Conservation (phyloP, 2,329 filamentous ascomycete genomes). For the Zasmidium citrigriseum region DNA sequence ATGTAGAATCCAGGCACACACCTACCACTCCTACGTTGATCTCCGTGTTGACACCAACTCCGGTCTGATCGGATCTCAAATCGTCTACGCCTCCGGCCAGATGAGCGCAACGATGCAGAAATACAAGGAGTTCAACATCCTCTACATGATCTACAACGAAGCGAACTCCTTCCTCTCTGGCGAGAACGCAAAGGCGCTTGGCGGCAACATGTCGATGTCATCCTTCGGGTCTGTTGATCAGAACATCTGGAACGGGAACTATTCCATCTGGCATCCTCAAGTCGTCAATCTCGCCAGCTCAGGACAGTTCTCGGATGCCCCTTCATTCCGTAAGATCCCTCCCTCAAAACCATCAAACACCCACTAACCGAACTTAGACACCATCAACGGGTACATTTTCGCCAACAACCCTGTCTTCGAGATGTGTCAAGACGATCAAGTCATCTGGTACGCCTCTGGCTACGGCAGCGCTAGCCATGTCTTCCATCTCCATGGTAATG, state of each 20-base stretch:
- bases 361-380: background rate
- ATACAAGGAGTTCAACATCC: slow-evolving; percentile 31
- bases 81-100: slow-evolving; percentile 28
- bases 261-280: slow-evolving; percentile 26
- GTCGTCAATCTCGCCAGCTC: slow-evolving; percentile 21
- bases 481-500: slow-evolving; percentile 34
- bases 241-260: slow-evolving; percentile 19
- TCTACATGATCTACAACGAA: slow-evolving; percentile 30
- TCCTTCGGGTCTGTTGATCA: background rate
- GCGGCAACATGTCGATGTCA: background rate
- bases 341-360: background rate
- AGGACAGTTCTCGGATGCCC: slow-evolving; percentile 15
- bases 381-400: slow-evolving; percentile 33
- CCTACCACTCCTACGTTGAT: slow-evolving; percentile 33
- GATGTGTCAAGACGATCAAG: slow-evolving; percentile 32
- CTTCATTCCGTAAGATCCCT: slow-evolving; percentile 15
- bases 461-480: slow-evolving; percentile 29
- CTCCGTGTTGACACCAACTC: slow-evolving; percentile 28
- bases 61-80: slow-evolving; percentile 29
- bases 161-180: slow-evolving; percentile 28
- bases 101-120: slow-evolving; percentile 30
- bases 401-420: slow-evolving; percentile 33
- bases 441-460: slow-evolving; percentile 36
- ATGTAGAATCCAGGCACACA: slow-evolving; percentile 12
- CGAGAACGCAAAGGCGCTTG: slow-evolving; percentile 17